phyloP scores from a whole-genome alignment of 2,329 filamentous ascomycete species.

The Stachybotrys chartarum region DNA sequence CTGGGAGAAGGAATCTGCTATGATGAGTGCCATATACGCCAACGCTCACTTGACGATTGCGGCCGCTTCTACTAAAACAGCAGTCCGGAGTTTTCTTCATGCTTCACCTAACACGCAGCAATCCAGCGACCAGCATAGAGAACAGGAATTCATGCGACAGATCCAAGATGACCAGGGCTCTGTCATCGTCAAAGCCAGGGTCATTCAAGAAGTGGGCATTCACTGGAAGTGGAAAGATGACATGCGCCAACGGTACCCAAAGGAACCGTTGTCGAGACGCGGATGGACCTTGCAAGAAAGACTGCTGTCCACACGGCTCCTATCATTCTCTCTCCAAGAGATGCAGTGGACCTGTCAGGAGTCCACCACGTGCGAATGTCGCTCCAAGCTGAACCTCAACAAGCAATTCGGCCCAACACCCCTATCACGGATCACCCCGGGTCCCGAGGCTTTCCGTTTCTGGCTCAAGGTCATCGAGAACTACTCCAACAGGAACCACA shows the following conservation, averaged over 20 bases:
- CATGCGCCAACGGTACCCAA: not conserved
- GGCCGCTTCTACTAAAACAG: not conserved
- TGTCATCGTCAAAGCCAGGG: not conserved
- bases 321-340: not conserved
- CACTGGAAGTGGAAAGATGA: not conserved
- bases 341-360: not conserved
- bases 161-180: not conserved
- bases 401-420: conserved; percentile 11
- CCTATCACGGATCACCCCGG: conserved; percentile 7
- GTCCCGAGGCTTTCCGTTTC: conserved; percentile 12
- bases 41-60: not conserved
- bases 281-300: not conserved
- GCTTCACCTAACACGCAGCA: not conserved
- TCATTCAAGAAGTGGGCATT: not conserved
- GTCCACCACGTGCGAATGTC: conserved; percentile 14
- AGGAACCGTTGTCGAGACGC: not conserved
- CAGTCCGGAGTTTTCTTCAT: not conserved
- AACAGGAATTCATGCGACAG: not conserved
- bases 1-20: conserved; percentile 1
- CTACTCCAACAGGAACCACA: conserved; percentile 16
- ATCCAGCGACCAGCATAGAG: not conserved
- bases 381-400: conserved; percentile 12
- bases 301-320: not conserved
- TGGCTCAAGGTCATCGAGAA: conserved; percentile 20
- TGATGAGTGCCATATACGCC: not conserved